A percentile compares a stretch with the other conserved stretches of the same genome.
Evolutionary conservation across 176 grass and related monocot species (phyloP).

Genomic region (Cenchrus purpureus): DNA sequence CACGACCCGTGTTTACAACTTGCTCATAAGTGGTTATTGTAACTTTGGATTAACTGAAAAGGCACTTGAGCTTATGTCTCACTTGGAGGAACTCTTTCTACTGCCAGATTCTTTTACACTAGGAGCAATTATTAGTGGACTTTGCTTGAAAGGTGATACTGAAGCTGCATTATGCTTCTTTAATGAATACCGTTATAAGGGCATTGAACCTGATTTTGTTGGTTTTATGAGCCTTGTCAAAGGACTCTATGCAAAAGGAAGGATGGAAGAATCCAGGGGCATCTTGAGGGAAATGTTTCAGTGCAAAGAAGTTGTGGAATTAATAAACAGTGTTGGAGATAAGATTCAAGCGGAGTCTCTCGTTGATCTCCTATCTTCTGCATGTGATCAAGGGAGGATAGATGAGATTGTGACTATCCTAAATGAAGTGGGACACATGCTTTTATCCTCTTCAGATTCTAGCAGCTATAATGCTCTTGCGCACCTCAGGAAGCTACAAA

Average conservation of each 20-base stretch:
- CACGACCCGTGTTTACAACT: constrained; percentile 68
- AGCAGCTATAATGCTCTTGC: constrained; percentile 31
- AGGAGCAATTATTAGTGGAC: constrained; percentile 71
- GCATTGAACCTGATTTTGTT: constrained; percentile 72
- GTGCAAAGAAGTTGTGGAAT: constrained; percentile 56
- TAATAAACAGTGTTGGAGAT: constrained; percentile 78
- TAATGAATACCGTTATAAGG: constrained; percentile 56
- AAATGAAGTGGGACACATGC: constrained; percentile 68
- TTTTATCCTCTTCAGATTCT: constrained; percentile 50
- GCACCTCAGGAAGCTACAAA: constrained; percentile 51
- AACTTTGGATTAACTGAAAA: constrained; percentile 73
- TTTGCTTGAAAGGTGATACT: constrained; percentile 69
- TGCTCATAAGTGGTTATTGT: constrained; percentile 79
- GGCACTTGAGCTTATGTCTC: constrained; percentile 63
- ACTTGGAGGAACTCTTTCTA: constrained; percentile 62
- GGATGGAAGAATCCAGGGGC: constrained; percentile 82
- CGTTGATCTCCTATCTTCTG: constrained; percentile 64
- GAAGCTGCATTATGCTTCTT: constrained; percentile 76
- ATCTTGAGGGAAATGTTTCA: constrained; percentile 84
- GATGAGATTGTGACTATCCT: constrained; percentile 74
- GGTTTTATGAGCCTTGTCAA: constrained; percentile 77
- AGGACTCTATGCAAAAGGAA: constrained; percentile 87
- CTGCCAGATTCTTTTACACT: constrained; percentile 77
- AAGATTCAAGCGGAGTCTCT: constrained; percentile 62
- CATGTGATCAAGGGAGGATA: constrained; percentile 83